Evolutionary conservation across 352 stramenopile species (phyloP).

Genomic region (Hyaloperonospora brassicae): DNA sequence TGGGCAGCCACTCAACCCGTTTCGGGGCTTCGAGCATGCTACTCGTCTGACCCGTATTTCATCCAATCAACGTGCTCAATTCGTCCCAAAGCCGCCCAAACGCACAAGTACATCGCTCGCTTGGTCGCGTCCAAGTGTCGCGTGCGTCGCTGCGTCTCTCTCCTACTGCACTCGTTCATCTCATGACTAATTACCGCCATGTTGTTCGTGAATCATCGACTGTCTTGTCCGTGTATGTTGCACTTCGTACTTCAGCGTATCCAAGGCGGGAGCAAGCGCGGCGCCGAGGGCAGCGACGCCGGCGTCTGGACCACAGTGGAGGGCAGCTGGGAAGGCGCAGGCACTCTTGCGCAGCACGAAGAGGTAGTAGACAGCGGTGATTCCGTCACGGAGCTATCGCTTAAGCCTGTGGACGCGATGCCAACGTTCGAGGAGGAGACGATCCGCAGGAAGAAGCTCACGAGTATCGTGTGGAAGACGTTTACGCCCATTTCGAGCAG

Average conservation of each 20-base stretch:
- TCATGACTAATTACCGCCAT: conserved; percentile 11
- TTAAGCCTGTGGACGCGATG: conserved; percentile 48
- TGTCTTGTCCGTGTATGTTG: conserved; percentile 9
- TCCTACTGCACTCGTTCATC: not conserved
- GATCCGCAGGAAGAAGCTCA: conserved; percentile 75
- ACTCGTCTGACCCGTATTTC: conserved; percentile 3
- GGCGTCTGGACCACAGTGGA: conserved; percentile 18
- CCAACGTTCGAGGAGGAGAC: conserved; percentile 48
- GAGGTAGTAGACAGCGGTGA: conserved; percentile 32
- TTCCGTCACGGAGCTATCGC: conserved; percentile 30
- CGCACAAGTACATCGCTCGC: conserved; percentile 20
- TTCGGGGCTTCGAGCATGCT: not conserved
- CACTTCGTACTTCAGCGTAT: conserved; percentile 13
- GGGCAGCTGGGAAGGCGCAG: conserved; percentile 16
- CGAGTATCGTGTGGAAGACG: conserved; percentile 75
- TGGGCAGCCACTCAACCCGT: conserved; percentile 18
- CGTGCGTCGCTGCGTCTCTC: conserved; percentile 17
- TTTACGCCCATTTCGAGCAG: conserved; percentile 66
- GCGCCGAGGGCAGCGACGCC: conserved; percentile 9
- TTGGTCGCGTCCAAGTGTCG: conserved; percentile 17
- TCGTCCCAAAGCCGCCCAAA: conserved; percentile 13
- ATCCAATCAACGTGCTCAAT: conserved; percentile 11
- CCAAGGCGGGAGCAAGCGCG: conserved; percentile 17
- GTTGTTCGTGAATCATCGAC: conserved; percentile 7
- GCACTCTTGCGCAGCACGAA: conserved; percentile 14